phyloP scores from a whole-genome alignment of 2,329 filamentous ascomycete genomes.

The Dendryphion nanum region DNA sequence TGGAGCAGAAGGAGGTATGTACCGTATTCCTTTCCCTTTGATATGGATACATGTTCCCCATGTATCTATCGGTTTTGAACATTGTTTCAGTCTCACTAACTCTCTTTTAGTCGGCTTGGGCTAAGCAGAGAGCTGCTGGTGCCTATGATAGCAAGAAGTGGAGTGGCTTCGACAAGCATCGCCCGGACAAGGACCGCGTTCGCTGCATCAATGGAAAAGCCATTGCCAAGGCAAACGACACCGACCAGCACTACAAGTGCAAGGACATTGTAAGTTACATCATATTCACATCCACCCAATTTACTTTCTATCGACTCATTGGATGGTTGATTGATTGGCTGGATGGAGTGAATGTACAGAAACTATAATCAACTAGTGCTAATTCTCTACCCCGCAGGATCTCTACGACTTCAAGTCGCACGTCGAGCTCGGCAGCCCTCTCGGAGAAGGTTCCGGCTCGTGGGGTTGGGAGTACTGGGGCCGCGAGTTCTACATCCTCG shows the following conservation, averaged over 20 bases:
- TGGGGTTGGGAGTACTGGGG: constrained; percentile 56
- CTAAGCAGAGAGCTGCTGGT: constrained; percentile 29
- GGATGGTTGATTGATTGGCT: too few relatives aligned
- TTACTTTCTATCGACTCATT: too few relatives aligned
- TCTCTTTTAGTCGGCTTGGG: constrained; percentile 34
- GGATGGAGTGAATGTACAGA: too few relatives aligned
- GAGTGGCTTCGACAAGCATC: constrained; percentile 30
- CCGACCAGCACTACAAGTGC: constrained; percentile 42
- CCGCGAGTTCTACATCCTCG: constrained; percentile 56
- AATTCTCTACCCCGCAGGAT: constrained; percentile 35
- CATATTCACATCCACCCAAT: constrained; percentile 28
- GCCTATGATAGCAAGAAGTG: constrained; percentile 30
- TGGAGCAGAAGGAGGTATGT: constrained; percentile 31
- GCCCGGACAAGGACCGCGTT: constrained; percentile 25
- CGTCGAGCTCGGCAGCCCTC: constrained; percentile 50
- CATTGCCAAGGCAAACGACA: constrained; percentile 36
- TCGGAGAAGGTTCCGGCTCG: constrained; percentile 43
- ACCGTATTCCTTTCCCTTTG: neutral
- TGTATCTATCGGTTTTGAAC: too few relatives aligned
- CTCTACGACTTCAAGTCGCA: constrained; percentile 59
- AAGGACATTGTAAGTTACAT: constrained; percentile 46
- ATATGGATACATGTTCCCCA: too few relatives aligned
- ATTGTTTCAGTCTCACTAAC: too few relatives aligned
- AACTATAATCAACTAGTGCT: constrained; percentile 2
- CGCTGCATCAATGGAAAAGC: constrained; percentile 36